Base-by-base conservation (phyloP, 2,329 filamentous ascomycete species). In the Sporothrix humicola region DNA sequence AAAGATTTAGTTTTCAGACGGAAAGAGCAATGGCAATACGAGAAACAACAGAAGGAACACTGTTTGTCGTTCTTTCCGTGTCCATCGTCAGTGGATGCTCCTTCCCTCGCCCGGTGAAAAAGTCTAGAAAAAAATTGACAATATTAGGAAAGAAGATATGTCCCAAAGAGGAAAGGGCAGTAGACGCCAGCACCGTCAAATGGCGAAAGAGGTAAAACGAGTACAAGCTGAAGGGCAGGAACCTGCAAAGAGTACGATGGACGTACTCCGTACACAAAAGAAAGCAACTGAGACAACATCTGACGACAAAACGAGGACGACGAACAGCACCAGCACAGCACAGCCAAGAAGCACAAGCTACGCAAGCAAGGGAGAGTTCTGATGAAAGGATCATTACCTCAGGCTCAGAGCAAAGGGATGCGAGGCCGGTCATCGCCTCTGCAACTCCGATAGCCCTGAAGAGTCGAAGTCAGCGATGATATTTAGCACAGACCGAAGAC, bases 251-350 rank as follows among this genome's bases (percentile, higher is more conserved):
- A 56, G 52, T 20, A 9, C 52, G 20, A 7, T 13, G 10, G 65
- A 48, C 13, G 54, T 37, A 37, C 31, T 37, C 23, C 54, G 6
- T 23, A 2, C 12, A 26, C 2, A 15, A 20, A 26, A 59, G 44
- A n/a, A 58, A 23, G 23, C 26, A 59, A 72, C 44, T 46, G 68
- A 46, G 37, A 73, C 42, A 17, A 23, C 13, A 26, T 37, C 31
- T 56, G 52, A 17, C 20, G 52, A 56, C 52, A 56, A 56, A 56
- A 37, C 31, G 17, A 37, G 15, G 0, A 37, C 31, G 56, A 37
- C 12, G 2, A 37, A n/a, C 23, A 31, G 20, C 31, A 37, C 31
- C 4, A 37, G 31, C 31, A 37, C 31, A 37, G 31, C 31, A 37
- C 31, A 7, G 31, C 31, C 31, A 23, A 26, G 20, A 23, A 56